Evolutionary conservation across 2,329 filamentous ascomycete species (phyloP).

Genomic region (Drechslerella coelobrocha): DNA sequence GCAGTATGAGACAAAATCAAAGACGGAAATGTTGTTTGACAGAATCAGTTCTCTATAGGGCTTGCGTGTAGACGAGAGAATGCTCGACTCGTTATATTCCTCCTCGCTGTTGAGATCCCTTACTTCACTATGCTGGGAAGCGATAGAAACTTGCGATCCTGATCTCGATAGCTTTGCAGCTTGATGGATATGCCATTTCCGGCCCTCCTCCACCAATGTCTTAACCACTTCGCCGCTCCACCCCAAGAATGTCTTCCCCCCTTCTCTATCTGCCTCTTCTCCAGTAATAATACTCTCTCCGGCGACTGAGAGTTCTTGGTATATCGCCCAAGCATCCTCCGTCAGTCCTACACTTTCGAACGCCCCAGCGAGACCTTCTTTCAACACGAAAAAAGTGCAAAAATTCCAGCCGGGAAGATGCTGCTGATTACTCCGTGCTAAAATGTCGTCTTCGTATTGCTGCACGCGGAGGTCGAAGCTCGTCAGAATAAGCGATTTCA

Average conservation of each 20-base stretch:
- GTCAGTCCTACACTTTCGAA: slow-evolving; percentile 96
- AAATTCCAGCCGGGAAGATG: slow-evolving; percentile 96
- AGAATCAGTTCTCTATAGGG: slow-evolving; percentile 90
- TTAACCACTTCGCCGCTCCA: slow-evolving; percentile 54
- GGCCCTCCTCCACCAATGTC: slow-evolving; percentile 50
- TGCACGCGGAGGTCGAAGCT: slow-evolving; percentile 90
- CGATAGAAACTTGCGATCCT: slow-evolving; percentile 60
- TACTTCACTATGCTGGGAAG: slow-evolving; percentile 59
- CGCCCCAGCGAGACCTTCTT: slow-evolving; percentile 89
- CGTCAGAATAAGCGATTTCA: slow-evolving; percentile 83
- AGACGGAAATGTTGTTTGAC: slow-evolving; percentile 91
- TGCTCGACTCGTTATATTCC: slow-evolving; percentile 66
- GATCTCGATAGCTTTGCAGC: slow-evolving; percentile 55
- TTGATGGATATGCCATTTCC: slow-evolving; percentile 52
- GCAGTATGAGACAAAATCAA: slow-evolving; percentile 93
- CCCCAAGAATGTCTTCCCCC: slow-evolving; percentile 57
- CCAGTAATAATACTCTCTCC: slow-evolving; percentile 79
- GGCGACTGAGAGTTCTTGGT: slow-evolving; percentile 89
- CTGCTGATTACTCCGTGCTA: slow-evolving; percentile 87
- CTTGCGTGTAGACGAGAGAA: slow-evolving; percentile 71
- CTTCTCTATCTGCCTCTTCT: slow-evolving; percentile 67
- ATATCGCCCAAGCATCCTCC: slow-evolving; percentile 91
- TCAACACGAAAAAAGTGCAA: slow-evolving; percentile 97
- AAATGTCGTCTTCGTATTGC: slow-evolving; percentile 97
- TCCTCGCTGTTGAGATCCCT: slow-evolving; percentile 54